Base-by-base conservation (phyloP, 1,139 yeast genomes). In the Protomyces arabidopsidicola region DNA sequence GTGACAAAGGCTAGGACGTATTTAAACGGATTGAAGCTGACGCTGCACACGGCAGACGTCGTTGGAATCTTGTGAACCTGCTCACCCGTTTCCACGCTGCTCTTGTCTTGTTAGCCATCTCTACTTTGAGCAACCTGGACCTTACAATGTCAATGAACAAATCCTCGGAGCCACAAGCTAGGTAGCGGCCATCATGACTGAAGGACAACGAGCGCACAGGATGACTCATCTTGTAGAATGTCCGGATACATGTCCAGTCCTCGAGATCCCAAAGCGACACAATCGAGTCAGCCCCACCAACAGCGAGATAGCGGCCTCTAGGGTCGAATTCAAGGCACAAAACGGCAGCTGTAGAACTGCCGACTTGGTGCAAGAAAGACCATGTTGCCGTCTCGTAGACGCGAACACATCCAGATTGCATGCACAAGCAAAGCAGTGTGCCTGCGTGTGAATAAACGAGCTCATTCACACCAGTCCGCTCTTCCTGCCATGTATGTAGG, bases 211-310 rank as follows among this genome's bases (percentile, higher is more conserved):
- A 68, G 16, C 69, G 66, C 2, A 75, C 69, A 1, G 76, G 72
- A 36, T 71, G 72, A 14, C 67, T 54, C 20, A 63, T 48, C 56
- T 75, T 77, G 36, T 80, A 73, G 16, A 85, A 74, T 0, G 82
- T 80, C 45, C 73, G 72, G 22, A 73, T 69, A 62, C 84, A 79
- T 34, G 80, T 75, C 75, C 86, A 75, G 20, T 80, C 77, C 2
- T 73, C 67, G 6, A 83, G 72, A 53, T 78, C 77, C 89, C 90
- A 87, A 12, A 85, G 62, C 27, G 85, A 79, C n/a, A 86, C 81
- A 36, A 84, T 79, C 5, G 93, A 93, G 70, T 87, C 93, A 61
- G 81, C 81, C n/a, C 87, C 79, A 0, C 90, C 93, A 2, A 81
- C 81, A 1, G 82, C 81, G 12, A 87, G 69, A 68, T 74, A 82